phyloP scores from a whole-genome alignment of 2,329 filamentous ascomycete genomes.

The Akanthomyces muscarius region DNA sequence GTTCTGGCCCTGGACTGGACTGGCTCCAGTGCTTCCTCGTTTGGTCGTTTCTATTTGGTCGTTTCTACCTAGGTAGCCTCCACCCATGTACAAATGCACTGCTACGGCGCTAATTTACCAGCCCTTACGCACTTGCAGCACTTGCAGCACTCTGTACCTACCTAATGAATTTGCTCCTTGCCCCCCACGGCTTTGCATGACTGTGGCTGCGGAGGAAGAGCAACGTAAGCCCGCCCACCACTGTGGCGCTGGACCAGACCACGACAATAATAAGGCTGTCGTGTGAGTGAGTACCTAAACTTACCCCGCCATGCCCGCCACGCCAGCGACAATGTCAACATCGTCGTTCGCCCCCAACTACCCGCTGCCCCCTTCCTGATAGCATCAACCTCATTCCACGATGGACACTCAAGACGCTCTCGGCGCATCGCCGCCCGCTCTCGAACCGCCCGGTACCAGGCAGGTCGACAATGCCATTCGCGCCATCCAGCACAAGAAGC shows the following conservation, averaged over 20 bases:
- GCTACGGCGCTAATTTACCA: background rate
- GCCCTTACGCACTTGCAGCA: too few relatives aligned
- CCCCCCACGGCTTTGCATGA: too few relatives aligned
- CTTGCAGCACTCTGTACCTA: too few relatives aligned
- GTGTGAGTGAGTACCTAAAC: slow-evolving; percentile 1
- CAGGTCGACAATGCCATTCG: slow-evolving; percentile 86
- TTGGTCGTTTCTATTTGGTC: background rate
- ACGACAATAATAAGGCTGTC: slow-evolving; percentile 4
- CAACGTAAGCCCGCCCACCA: background rate
- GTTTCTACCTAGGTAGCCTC: background rate
- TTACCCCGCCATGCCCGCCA: background rate
- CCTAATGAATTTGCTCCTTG: too few relatives aligned
- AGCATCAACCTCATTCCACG: background rate
- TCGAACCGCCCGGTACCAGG: slow-evolving; percentile 46
- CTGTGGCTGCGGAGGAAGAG: background rate
- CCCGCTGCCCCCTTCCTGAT: background rate
- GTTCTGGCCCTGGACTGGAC: background rate
- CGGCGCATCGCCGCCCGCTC: slow-evolving; percentile 40
- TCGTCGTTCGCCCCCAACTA: background rate
- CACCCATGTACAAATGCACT: background rate
- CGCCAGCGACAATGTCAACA: background rate
- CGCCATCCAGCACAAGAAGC: slow-evolving; percentile 91
- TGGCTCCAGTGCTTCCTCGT: background rate
- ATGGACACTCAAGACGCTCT: slow-evolving; percentile 9
- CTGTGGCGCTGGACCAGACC: background rate